A percentile compares a stretch with the other conserved stretches of the same genome.
Conservation (phyloP, 2,329 filamentous ascomycete species). For the Cladorrhinum sp. region DNA sequence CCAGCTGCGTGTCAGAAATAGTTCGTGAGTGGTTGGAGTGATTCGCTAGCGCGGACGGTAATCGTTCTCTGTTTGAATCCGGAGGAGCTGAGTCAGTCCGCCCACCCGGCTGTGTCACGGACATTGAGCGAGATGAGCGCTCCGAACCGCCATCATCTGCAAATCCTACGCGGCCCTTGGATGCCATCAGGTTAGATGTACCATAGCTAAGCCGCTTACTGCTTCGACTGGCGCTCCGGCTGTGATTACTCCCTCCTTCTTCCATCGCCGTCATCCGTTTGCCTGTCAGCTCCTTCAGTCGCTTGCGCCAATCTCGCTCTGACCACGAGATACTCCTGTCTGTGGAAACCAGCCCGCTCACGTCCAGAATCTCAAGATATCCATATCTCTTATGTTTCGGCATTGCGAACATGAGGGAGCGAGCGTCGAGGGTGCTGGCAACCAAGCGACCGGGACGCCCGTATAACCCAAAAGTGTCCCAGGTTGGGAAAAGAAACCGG, state of each 20-base stretch:
- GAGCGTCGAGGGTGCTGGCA: conserved; percentile 79
- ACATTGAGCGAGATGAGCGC: conserved; percentile 52
- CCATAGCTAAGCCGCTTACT: conserved; percentile 56
- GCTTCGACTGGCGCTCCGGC: conserved; percentile 56
- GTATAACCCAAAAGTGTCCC: conserved; percentile 88
- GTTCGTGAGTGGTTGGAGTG: conserved; percentile 43
- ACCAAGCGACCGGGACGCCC: conserved; percentile 83
- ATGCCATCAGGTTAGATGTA: conserved; percentile 32
- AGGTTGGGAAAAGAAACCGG: conserved; percentile 87
- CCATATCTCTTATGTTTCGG: conserved; percentile 83
- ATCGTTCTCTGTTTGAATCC: conserved; percentile 37
- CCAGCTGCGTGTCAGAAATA: conserved; percentile 44
- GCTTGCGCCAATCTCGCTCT: conserved; percentile 85
- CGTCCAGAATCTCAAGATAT: conserved; percentile 85
- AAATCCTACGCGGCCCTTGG: conserved; percentile 55
- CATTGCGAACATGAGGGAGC: conserved; percentile 98
- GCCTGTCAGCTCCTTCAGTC: conserved; percentile 83
- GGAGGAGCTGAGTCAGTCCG: conserved; percentile 53
- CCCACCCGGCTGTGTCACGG: conserved; percentile 39
- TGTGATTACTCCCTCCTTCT: conserved; percentile 44
- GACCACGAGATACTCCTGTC: conserved; percentile 74
- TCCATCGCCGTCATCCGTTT: conserved; percentile 68
- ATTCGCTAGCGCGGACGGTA: conserved; percentile 35
- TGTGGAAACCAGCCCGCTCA: conserved; percentile 73
- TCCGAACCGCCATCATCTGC: conserved; percentile 51